Evolutionary conservation across 225 moss, liverwort and hornwort species (phyloP).

Genomic region (Pseudisothecium myosuroides): DNA sequence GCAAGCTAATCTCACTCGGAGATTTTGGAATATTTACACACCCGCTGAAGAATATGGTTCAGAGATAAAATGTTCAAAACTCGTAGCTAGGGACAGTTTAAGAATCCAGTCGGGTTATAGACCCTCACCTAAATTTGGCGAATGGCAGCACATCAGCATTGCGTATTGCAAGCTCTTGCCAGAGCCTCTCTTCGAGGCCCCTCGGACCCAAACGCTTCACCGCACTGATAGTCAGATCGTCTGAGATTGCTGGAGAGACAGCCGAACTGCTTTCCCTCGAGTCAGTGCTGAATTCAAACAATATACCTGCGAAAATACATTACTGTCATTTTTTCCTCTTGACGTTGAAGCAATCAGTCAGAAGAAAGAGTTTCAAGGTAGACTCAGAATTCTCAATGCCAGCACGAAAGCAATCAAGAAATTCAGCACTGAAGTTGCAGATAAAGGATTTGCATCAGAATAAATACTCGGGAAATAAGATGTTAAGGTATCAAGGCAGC

Average conservation of each 20-base stretch:
- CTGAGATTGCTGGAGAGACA: conserved; percentile 20
- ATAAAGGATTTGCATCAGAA: background rate
- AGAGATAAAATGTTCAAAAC: background rate
- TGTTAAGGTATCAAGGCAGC: background rate
- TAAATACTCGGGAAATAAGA: background rate
- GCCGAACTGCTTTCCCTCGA: conserved; percentile 3
- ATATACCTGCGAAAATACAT: conserved; percentile 16
- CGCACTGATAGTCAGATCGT: conserved; percentile 24
- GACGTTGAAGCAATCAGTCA: background rate
- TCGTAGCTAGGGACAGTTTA: background rate
- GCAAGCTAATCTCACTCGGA: background rate
- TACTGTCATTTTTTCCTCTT: background rate
- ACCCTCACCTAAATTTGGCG: background rate
- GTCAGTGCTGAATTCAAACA: background rate
- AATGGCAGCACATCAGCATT: conserved; percentile 20
- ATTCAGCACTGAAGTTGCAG: background rate
- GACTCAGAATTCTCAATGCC: background rate
- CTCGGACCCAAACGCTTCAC: conserved; percentile 41
- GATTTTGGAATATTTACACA: background rate
- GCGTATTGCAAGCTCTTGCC: conserved; percentile 37
- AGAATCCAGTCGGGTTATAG: background rate
- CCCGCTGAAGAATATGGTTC: background rate
- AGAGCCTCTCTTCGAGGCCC: conserved; percentile 40
- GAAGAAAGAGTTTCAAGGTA: background rate
- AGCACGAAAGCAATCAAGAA: background rate